Percentiles rank a stretch among this genome's conserved stretches.
Evolutionary conservation across 306 rosid genomes (phyloP).

Genomic region (Ormosia semicastrata): DNA sequence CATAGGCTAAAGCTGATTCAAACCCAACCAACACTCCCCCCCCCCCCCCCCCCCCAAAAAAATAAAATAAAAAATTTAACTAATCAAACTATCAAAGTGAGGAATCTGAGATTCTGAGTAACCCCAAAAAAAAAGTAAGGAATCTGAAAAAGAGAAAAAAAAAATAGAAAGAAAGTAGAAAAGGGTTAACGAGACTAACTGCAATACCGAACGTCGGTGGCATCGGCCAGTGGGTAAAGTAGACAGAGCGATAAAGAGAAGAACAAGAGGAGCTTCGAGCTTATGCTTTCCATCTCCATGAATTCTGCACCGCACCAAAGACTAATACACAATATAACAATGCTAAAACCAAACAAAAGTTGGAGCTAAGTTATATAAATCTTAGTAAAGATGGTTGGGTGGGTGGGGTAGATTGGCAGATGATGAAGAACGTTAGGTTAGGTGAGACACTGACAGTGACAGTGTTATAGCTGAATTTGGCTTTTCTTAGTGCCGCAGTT

Average conservation of each 20-base stretch:
- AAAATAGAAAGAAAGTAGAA: too few species aligned
- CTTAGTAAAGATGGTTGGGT: not conserved
- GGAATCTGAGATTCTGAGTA: too few species aligned
- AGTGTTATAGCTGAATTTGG: not conserved
- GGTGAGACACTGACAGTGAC: not conserved
- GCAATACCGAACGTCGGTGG: not conserved
- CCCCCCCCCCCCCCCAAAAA: too few species aligned
- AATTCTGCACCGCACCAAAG: conserved; percentile 3
- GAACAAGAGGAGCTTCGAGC: conserved; percentile 11
- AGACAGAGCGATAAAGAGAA: conserved; percentile 25
- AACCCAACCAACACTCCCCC: too few species aligned
- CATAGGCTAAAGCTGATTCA: too few species aligned
- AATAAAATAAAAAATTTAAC: too few species aligned
- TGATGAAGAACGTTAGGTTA: conserved; percentile 9
- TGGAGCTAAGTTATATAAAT: not conserved
- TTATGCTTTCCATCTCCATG: conserved; percentile 9
- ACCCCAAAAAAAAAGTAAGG: too few species aligned
- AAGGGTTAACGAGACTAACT: too few species aligned
- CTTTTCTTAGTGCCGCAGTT: not conserved
- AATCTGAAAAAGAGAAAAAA: too few species aligned
- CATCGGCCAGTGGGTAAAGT: conserved; percentile 26
- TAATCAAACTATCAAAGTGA: too few species aligned
- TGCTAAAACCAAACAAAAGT: not conserved
- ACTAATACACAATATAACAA: not conserved
- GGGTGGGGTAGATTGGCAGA: not conserved